phyloP scores from a whole-genome alignment of 2,329 filamentous ascomycete species.

The Tympanopsis confertula region DNA sequence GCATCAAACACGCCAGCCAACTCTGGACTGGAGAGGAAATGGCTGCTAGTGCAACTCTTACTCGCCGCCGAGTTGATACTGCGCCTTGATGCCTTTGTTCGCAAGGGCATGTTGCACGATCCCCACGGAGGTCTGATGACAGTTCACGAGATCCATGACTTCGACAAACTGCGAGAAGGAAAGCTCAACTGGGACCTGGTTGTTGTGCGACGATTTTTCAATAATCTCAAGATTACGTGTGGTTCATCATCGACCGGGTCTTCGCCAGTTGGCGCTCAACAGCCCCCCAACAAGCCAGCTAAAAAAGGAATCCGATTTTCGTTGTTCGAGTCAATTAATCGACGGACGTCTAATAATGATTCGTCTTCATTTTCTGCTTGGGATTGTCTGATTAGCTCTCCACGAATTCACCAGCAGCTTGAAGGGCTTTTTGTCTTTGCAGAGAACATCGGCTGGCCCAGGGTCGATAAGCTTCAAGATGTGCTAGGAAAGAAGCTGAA shows the following conservation, averaged over 20 bases:
- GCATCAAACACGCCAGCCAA: conserved; percentile 11
- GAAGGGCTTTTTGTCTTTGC: conserved; percentile 37
- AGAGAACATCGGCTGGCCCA: conserved; percentile 34
- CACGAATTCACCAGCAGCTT: conserved; percentile 26
- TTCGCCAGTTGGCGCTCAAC: no score
- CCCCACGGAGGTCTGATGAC: conserved; percentile 22
- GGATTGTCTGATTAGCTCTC: conserved; percentile 20
- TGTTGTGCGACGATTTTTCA: conserved; percentile 35
- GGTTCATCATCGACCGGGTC: no score
- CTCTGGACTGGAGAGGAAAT: conserved; percentile 29
- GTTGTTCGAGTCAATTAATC: neutral
- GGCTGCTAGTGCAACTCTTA: conserved; percentile 39
- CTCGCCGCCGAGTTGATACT: conserved; percentile 40
- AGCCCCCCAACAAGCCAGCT: no score
- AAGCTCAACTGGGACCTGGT: conserved; percentile 46
- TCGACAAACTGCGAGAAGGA: conserved; percentile 30
- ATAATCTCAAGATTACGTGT: conserved; percentile 31
- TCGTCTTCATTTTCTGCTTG: neutral
- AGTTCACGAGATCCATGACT: conserved; percentile 26
- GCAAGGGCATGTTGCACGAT: neutral
- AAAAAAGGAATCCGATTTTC: neutral
- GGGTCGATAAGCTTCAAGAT: conserved; percentile 20
- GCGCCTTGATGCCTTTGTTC: conserved; percentile 31
- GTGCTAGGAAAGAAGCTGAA: conserved; percentile 20
- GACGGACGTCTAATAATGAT: neutral